Evolutionary conservation across 257 asterid species (phyloP), one percentile per base, ranked within the genome.

Genomic region (Plantago major): DNA sequence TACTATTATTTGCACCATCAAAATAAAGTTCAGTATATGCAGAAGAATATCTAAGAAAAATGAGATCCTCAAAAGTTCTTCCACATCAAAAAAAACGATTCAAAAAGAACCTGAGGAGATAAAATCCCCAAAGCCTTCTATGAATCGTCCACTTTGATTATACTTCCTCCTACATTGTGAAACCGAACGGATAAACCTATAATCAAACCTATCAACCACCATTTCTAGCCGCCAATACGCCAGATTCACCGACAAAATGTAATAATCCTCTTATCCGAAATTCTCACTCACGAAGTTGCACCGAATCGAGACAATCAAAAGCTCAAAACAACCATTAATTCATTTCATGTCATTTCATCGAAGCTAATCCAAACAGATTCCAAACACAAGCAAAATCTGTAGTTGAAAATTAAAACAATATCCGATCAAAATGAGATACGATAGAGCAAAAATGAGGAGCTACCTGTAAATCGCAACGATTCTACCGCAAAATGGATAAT

Each of bases 221-320:
- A 48, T 19, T n/a, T 2, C 16, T 15, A n/a, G 56, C 30, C 46
- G 17, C 45, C 8, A 30, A 48, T 28, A 59, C 33, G 40, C 6
- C 40, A 33, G 8, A 33, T 33, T 33, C 40, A 33, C 40, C 65
- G 18, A 58, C 9, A 58, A 16, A 48, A 46, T 9, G 60, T 22
- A 30, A 22, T 7, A 37, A 13, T 30, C 49, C 57, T 22, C 26
- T 44, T 18, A 38, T n/a, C 33, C 67, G 15, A 33, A 52, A 53
- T 28, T 19, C 18, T 46, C 38, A 48, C 64, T 49, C 52, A 22
- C 33, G 5, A 45, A 10, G 43, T 30, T 13, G n/a, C 12, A 18
- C 65, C 18, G 16, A 47, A 69, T 10, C 47, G 49, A 67, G 60
- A 47, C 58, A 63, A 53, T 60, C 50, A 62, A 65, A 42, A 68